A percentile compares a stretch with the other conserved stretches of the same genome.
phyloP scores from a whole-genome alignment of 2,329 filamentous ascomycete species.

The Alternaria ethzedia region DNA sequence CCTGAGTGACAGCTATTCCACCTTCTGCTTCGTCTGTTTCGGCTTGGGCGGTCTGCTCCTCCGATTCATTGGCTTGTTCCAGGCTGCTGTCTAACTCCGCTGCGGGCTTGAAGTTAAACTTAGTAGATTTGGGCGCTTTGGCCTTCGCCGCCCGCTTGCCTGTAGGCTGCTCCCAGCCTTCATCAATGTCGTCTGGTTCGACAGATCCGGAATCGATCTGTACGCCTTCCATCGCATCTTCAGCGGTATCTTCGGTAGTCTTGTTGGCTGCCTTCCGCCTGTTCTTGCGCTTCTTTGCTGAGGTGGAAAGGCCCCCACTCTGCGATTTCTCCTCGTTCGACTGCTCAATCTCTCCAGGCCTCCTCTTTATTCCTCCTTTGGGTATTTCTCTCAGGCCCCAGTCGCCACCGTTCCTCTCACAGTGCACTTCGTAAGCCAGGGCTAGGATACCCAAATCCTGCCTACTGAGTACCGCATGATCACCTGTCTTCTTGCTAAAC shows the following conservation, averaged over 20 bases:
- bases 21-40: conserved; percentile 9
- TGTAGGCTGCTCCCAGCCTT: conserved; percentile 18
- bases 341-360: conserved; percentile 22
- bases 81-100: conserved; percentile 9
- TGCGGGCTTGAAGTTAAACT: conserved; percentile 14
- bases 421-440: conserved; percentile 91
- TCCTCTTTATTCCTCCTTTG: conserved; percentile 76
- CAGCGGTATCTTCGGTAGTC: not conserved
- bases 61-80: conserved; percentile 1
- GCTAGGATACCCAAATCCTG: conserved; percentile 91
- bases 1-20: conserved; percentile 8
- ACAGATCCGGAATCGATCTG: not conserved
- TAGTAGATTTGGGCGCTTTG: conserved; percentile 11
- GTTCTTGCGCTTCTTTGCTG: conserved; percentile 15
- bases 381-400: conserved; percentile 82
- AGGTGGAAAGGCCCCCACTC: conserved; percentile 9
- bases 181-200: conserved; percentile 4
- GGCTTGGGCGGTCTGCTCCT: not conserved
- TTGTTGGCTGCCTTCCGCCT: conserved; percentile 1
- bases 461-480: conserved; percentile 83
- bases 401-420: conserved; percentile 86
- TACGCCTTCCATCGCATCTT: conserved; percentile 4
- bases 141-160: conserved; percentile 18
- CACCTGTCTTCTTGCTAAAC: conserved; percentile 89
- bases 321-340: conserved; percentile 23